Evolutionary conservation across 2,329 filamentous ascomycete genomes (phyloP), one percentile per base, ranked within the genome.

Genomic region (Hymenoscyphus infarciens): DNA sequence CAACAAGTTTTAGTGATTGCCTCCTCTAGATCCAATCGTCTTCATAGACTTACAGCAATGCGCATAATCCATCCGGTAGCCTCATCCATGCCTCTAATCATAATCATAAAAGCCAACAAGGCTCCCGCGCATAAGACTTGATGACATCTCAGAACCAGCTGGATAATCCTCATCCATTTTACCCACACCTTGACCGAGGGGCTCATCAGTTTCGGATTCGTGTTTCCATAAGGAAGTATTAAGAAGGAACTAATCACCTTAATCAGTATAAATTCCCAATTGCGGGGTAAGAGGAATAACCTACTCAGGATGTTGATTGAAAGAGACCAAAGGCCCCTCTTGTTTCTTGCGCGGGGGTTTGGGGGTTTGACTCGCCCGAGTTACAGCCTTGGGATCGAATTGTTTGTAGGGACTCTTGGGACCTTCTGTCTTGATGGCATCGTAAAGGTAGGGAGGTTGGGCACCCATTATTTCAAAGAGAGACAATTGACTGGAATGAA

Each of bases 301-400:
- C 73, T 82, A 92, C 88, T 97, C 92, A 1, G 93, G 92, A 75
- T 97, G 93, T 63, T 85, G 83, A 75, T 96, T 95, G 80, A 97
- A 89, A 64, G 89, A 84, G 66, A 97, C 78, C 67, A 96, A 78
- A 13, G 92, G 92, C 0, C 92, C 92, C 60, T 90, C 81, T 54
- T 82, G 83, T 80, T 89, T 88, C 52, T 84, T 81, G 71, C 82
- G 87, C 29, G 77, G 80, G 49, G 84, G 79, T 60, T 85, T 84
- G 13, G 85, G 83, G 72, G 86, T 79, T 80, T 85, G 90, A 77
- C 90, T 94, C 66, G 91, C 89, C 73, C 92, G 84, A 25, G 92
- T 93, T 57, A 92, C 83, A 64, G 90, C 89, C 75, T 93, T 96
- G 57, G 94, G 93, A 71, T 97, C 92, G 76, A 96, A 96, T n/a